Conservation (phyloP, 1,139 yeast genomes). For the Yamadazyma siamensis region DNA sequence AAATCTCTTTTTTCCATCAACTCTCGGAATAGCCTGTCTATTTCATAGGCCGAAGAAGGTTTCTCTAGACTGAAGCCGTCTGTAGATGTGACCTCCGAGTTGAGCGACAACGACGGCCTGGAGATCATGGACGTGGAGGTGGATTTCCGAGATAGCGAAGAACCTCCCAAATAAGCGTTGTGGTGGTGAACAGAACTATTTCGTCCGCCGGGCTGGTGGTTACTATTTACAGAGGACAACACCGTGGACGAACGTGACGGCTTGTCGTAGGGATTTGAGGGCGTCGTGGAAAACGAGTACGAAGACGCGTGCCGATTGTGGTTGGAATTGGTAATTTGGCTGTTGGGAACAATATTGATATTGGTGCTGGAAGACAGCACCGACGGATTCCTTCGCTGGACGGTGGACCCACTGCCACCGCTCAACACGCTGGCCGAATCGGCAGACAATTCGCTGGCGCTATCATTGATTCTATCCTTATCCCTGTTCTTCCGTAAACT, state of each 20-base stretch:
- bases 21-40: slow-evolving; percentile 63
- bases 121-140: slow-evolving; percentile 28
- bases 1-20: slow-evolving; percentile 83
- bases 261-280: slow-evolving; percentile 31
- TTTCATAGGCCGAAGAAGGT: slow-evolving; percentile 57
- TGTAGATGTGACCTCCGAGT: too few relatives aligned
- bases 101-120: slow-evolving; percentile 26
- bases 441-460: slow-evolving; percentile 33
- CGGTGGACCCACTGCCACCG: slow-evolving; percentile 28
- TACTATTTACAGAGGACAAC: slow-evolving; percentile 1
- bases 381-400: slow-evolving; percentile 44
- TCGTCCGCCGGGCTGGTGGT: not conserved
- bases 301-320: slow-evolving; percentile 43
- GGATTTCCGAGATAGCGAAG: slow-evolving; percentile 18
- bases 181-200: not conserved
- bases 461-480: slow-evolving; percentile 17
- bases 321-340: slow-evolving; percentile 29
- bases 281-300: slow-evolving; percentile 31
- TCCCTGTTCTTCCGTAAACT: slow-evolving; percentile 28
- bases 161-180: slow-evolving; percentile 8
- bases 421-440: slow-evolving; percentile 33
- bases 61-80: slow-evolving; percentile 38
- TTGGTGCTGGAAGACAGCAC: slow-evolving; percentile 7
- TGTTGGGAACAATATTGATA: slow-evolving; percentile 27
- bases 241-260: not conserved